Conservation (phyloP, 2,329 filamentous ascomycete species). For the Aspergillus chevalieri region DNA sequence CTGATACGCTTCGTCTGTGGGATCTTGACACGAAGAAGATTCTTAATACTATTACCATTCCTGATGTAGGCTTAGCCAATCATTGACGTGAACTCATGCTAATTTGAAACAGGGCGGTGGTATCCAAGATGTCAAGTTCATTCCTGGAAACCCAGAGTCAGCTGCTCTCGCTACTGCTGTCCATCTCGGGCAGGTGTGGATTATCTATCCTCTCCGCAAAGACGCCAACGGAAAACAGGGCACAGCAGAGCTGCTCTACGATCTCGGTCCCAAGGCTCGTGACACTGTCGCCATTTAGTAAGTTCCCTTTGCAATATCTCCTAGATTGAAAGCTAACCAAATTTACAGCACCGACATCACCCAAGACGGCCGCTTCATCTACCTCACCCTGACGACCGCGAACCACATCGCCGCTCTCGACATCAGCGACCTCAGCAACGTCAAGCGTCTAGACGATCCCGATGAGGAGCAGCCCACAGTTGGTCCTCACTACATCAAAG, state of each 20-base stretch:
- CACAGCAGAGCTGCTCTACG: constrained; percentile 52
- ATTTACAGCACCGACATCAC: constrained; percentile 48
- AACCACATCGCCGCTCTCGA: constrained; percentile 59
- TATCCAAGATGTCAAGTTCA: constrained; percentile 62
- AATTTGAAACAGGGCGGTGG: constrained; percentile 41
- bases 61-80: constrained; percentile 38
- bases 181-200: constrained; percentile 56
- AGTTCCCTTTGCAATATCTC: constrained; percentile 4
- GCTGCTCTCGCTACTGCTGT: constrained; percentile 58
- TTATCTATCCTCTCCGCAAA: constrained; percentile 58
- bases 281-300: constrained; percentile 54
- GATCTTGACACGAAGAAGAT: constrained; percentile 49
- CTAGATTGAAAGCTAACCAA: background rate
- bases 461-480: constrained; percentile 54
- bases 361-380: constrained; percentile 52
- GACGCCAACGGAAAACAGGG: constrained; percentile 52
- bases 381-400: constrained; percentile 55
- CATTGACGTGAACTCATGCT: background rate
- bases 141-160: constrained; percentile 53
- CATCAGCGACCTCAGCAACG: constrained; percentile 55
- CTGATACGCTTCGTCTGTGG: constrained; percentile 57
- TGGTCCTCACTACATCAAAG: constrained; percentile 59
- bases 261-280: constrained; percentile 52
- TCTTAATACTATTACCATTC: constrained; percentile 56
- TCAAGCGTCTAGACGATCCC: constrained; percentile 57